A percentile compares a stretch with the other conserved stretches of the same genome.
These are phyloP conservation scores for Neonectria punicea DNA, from an alignment of 2,329 filamentous ascomycete species.

Conservation along the genomic window DNA sequence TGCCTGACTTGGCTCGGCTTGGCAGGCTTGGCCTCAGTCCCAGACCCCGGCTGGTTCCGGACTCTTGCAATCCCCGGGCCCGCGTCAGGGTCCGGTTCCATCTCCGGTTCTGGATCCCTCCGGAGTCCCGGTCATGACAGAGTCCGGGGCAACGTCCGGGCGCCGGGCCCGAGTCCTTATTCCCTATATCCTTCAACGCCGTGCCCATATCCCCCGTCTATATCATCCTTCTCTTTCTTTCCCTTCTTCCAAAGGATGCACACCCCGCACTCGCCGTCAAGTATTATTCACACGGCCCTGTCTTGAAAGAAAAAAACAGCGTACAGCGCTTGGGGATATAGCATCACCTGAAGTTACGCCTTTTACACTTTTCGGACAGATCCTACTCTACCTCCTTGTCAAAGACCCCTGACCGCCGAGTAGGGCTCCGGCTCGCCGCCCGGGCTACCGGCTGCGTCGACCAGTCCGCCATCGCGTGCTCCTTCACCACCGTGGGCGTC, in stretches of 20 bases:
- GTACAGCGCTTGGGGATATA: constrained; percentile 13
- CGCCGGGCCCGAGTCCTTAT: background rate
- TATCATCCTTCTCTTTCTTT: constrained; percentile 11
- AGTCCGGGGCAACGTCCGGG: background rate
- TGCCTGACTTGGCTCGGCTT: background rate
- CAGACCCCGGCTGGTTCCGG: constrained; percentile 5
- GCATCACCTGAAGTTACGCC: constrained; percentile 29
- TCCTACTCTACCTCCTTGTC: constrained; percentile 47
- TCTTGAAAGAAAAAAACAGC: background rate
- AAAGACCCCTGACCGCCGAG: constrained; percentile 52
- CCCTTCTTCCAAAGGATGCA: background rate
- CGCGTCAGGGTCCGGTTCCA: background rate
- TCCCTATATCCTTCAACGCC: constrained; percentile 16
- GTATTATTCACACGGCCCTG: constrained; percentile 7
- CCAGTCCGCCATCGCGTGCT: constrained; percentile 52
- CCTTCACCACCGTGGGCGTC: constrained; percentile 48
- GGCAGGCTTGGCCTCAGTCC: constrained; percentile 3
- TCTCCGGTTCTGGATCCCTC: background rate
- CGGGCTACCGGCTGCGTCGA: constrained; percentile 41
- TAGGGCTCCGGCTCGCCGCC: constrained; percentile 49
- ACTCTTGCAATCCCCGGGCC: background rate
- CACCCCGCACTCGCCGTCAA: background rate
- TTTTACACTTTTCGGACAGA: constrained; percentile 13
- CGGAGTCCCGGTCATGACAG: too few species aligned
- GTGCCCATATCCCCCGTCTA: constrained; percentile 8